A percentile compares a stretch with the other conserved stretches of the same genome.
Conservation (phyloP, 495 filamentous ascomycete species). For the Penicillium canariense region DNA sequence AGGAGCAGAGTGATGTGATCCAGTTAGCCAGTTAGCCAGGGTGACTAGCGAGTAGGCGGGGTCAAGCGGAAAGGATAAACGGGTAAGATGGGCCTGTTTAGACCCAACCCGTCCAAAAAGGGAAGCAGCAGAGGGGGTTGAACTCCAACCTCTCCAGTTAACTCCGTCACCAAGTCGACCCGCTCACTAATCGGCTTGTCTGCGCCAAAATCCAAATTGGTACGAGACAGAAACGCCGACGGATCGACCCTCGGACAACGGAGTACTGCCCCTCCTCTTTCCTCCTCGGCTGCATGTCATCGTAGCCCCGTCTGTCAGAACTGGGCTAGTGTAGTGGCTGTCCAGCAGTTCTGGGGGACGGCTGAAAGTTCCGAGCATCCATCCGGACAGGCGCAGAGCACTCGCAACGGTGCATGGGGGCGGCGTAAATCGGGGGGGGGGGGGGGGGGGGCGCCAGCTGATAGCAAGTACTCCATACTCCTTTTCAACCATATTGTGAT, state of each 20-base stretch:
- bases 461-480: too few species aligned
- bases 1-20: too few species aligned
- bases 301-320: constrained; percentile 17
- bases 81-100: constrained; percentile 5
- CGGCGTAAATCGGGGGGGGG: too few species aligned
- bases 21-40: too few species aligned
- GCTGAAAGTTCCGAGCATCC: neutral
- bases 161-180: too few species aligned
- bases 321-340: neutral
- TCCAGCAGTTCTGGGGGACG: neutral
- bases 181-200: constrained; percentile 18
- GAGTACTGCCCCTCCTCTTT: neutral
- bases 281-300: constrained; percentile 28
- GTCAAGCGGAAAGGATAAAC: neutral
- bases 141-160: neutral
- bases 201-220: constrained; percentile 13
- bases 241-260: constrained; percentile 20
- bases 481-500: too few species aligned
- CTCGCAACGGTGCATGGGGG: too few species aligned
- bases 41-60: too few species aligned
- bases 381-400: too few species aligned
- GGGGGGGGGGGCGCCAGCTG: too few species aligned
- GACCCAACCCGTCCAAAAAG: neutral
- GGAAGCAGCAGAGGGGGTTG: neutral
- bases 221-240: constrained; percentile 8